phyloP scores from a whole-genome alignment of 306 rosid species.

The Cajanus cajan region DNA sequence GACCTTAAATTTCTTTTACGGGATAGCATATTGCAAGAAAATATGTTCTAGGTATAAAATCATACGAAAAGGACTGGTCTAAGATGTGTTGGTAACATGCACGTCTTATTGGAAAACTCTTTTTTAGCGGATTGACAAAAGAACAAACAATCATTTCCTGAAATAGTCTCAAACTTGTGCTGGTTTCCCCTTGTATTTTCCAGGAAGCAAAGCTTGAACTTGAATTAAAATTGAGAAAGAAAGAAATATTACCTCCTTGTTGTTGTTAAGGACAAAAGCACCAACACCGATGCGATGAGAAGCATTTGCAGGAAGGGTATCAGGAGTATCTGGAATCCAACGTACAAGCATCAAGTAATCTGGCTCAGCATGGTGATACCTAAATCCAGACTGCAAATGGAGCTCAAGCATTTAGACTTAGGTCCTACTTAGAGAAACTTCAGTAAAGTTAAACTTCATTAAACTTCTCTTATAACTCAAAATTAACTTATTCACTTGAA shows the following conservation, averaged over 20 bases:
- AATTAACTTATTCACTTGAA: too few species aligned
- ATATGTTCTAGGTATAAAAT: background rate
- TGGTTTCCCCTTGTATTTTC: background rate
- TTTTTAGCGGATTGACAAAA: background rate
- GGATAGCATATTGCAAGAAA: background rate
- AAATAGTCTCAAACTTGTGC: background rate
- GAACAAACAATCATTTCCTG: background rate
- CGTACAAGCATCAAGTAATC: slow-evolving; percentile 77
- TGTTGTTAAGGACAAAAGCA: slow-evolving; percentile 67
- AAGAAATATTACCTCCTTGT: slow-evolving; percentile 50
- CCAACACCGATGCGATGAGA: slow-evolving; percentile 80
- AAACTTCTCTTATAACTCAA: too few species aligned
- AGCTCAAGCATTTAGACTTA: background rate
- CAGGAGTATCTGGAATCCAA: slow-evolving; percentile 63
- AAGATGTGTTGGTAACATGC: background rate
- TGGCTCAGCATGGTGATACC: slow-evolving; percentile 82
- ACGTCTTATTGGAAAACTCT: background rate
- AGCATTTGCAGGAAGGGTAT: slow-evolving; percentile 73
- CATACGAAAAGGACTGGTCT: background rate
- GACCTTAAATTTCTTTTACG: background rate
- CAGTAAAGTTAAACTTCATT: too few species aligned
- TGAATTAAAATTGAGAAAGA: background rate
- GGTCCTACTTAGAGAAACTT: too few species aligned
- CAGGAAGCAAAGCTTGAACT: background rate
- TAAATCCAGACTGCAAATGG: slow-evolving; percentile 61